These are phyloP conservation scores for Ustilago curta DNA, from an alignment of 1,284 basidiomycete species.

Conservation along the genomic window DNA sequence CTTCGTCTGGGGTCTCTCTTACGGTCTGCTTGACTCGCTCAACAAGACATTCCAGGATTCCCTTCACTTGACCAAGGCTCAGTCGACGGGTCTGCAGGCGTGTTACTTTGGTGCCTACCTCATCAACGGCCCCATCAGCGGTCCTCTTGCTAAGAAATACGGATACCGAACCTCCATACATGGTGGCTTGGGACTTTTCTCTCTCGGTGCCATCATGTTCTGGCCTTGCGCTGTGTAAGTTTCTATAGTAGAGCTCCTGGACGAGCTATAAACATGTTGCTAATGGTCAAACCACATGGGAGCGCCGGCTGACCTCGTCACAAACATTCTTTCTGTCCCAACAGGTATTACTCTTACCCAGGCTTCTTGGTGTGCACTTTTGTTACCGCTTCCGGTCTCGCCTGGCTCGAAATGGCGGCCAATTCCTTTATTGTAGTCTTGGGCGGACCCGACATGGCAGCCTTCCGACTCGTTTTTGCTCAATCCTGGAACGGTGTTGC, in stretches of 20 bases:
- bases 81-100: conserved; percentile 85
- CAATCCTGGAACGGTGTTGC: conserved; percentile 86
- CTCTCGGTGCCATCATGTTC: conserved; percentile 42
- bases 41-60: conserved; percentile 83
- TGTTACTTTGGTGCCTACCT: conserved; percentile 78
- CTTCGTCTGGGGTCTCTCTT: conserved; percentile 78
- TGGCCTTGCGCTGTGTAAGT: conserved; percentile 39
- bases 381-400: conserved; percentile 77
- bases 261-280: too few relatives aligned
- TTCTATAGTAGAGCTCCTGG: not conserved
- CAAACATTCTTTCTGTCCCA: not conserved
- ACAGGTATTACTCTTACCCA: conserved; percentile 25
- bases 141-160: conserved; percentile 53
- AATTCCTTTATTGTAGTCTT: conserved; percentile 82
- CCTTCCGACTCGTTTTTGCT: conserved; percentile 82
- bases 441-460: conserved; percentile 77
- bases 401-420: conserved; percentile 75
- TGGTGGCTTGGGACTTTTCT: conserved; percentile 75
- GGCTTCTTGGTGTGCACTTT: conserved; percentile 50
- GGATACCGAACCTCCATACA: conserved; percentile 73
- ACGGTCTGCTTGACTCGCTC: conserved; percentile 83
- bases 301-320: not conserved
- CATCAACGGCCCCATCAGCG: conserved; percentile 44
- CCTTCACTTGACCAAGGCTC: conserved; percentile 79
- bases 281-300: not conserved